phyloP scores from a whole-genome alignment of 2,329 filamentous ascomycete species.

The Cercospora berteroae region DNA sequence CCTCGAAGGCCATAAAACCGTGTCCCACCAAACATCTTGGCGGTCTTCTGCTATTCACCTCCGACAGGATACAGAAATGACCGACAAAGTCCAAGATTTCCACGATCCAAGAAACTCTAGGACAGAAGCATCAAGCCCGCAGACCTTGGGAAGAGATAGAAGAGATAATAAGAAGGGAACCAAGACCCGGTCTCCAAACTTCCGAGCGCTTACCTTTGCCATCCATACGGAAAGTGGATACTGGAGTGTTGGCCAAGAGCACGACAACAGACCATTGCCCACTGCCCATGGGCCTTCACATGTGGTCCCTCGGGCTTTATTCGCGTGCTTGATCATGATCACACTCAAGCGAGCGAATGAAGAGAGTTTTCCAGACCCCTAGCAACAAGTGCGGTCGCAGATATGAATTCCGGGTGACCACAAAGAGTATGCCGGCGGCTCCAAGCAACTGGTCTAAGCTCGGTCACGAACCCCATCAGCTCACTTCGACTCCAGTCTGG shows the following conservation, averaged over 20 bases:
- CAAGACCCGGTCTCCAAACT: background rate
- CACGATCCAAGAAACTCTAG: background rate
- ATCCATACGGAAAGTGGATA: slow-evolving; percentile 13
- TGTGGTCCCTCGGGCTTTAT: background rate
- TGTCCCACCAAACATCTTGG: slow-evolving; percentile 15
- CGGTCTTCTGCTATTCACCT: background rate
- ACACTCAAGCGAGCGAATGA: slow-evolving; percentile 14
- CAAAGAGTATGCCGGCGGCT: background rate
- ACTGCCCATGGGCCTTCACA: slow-evolving; percentile 10
- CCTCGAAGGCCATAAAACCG: slow-evolving; percentile 44
- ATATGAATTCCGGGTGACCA: background rate
- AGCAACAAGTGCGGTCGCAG: background rate
- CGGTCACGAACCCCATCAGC: background rate
- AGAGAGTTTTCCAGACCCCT: background rate
- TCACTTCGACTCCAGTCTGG: background rate
- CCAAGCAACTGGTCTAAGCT: background rate
- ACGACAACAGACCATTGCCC: slow-evolving; percentile 6
- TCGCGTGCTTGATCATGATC: slow-evolving; percentile 1
- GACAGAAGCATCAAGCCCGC: background rate
- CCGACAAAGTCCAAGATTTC: background rate
- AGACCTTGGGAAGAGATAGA: background rate
- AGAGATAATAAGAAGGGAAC: background rate
- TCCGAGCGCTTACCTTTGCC: slow-evolving; percentile 11
- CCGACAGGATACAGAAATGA: background rate
- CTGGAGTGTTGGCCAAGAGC: background rate